Evolutionary conservation across 2,329 filamentous ascomycete species (phyloP), one percentile per base, ranked within the genome.

Genomic region (Drechslerella stenobrocha): DNA sequence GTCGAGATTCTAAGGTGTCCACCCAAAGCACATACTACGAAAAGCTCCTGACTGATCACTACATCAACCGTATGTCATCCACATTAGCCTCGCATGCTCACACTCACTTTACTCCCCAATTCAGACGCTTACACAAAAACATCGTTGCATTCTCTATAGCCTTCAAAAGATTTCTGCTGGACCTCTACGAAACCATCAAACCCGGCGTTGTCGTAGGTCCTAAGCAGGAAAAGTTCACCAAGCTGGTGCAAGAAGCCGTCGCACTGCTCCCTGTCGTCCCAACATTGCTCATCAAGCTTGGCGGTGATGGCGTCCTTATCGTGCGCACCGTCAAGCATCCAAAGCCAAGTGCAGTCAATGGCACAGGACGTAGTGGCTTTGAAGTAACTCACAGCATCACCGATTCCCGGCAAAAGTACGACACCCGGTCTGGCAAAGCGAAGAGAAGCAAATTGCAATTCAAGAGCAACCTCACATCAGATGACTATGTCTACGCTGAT

Each of bases 211-310:
- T 13, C 4, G 3, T 8, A 18, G 13, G 15, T n/a, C 15, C 24
- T 3, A 24, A 9, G 15, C 1, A 13, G 2, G 26, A 11, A 6
- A 9, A 8, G 7, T 11, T 45, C 2, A 35, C 2, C 18, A 20
- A 35, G 20, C 9, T 7, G 1, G 3, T 22, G 9, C 9, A 1
- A 28, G 28, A 44, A 32, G 26, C 44, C 34, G 28, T 28, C 26
- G 2, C 20, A 7, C 44, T 67, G 6, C 55, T 67, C 47, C 55
- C 45, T 15, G 24, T 40, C 2, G 26, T 56, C 35, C 55, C 50
- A 2, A 60, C 63, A 0, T 23, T 67, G 3, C 37, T 67, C 4
- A 32, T 55, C 20, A 67, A 67, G 50, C 28, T 67, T 18, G 63
- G 63, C 22, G 18, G 9, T 3, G 8, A 52, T 8, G 63, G 63